Conservation (phyloP, 2,329 filamentous ascomycete genomes). For the Epichloe sylvatica region DNA sequence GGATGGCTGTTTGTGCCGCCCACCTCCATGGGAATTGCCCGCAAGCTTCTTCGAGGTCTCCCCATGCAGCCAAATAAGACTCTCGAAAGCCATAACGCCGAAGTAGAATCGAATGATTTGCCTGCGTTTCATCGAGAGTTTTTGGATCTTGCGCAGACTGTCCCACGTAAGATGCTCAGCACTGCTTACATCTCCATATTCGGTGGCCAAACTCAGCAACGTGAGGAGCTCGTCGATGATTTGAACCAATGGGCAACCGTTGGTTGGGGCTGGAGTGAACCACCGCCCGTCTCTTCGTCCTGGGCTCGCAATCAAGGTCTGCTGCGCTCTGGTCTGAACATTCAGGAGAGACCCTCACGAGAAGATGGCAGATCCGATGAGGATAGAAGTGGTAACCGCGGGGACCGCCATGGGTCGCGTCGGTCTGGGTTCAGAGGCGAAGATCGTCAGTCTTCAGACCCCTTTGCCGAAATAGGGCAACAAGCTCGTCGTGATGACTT, state of each 20-base stretch:
- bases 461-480: constrained; percentile 16
- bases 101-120: constrained; percentile 34
- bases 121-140: constrained; percentile 32
- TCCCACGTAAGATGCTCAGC: constrained; percentile 22
- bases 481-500: constrained; percentile 14
- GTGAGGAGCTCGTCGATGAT: constrained; percentile 27
- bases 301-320: constrained; percentile 22
- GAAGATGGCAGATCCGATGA: constrained; percentile 8
- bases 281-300: constrained; percentile 24
- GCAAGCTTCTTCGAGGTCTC: constrained; percentile 40
- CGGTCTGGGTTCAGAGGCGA: constrained; percentile 6
- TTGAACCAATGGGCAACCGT: constrained; percentile 39
- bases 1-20: constrained; percentile 53
- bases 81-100: constrained; percentile 36
- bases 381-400: constrained; percentile 7
- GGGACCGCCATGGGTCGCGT: constrained; percentile 6
- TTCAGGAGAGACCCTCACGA: constrained; percentile 9
- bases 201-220: constrained; percentile 31
- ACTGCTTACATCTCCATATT: constrained; percentile 44
- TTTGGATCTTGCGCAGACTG: constrained; percentile 25
- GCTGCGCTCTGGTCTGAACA: constrained; percentile 20
- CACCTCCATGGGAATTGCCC: constrained; percentile 34
- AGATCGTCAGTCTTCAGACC: constrained; percentile 10
- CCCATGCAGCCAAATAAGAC: constrained; percentile 43
- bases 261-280: constrained; percentile 37